phyloP scores from a whole-genome alignment of 441 rosid genomes.

The Syzygium syzygioides region DNA sequence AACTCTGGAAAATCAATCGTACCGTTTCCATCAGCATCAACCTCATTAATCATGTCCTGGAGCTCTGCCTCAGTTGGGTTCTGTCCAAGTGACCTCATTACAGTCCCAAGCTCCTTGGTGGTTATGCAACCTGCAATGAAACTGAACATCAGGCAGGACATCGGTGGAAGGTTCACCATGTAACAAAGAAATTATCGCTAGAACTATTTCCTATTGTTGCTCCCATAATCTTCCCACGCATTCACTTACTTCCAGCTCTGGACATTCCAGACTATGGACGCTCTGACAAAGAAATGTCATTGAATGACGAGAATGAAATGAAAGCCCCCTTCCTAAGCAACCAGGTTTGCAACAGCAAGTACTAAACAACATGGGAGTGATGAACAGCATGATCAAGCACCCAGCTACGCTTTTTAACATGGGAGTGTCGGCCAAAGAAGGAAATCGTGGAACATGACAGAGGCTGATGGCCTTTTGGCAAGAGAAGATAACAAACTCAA shows the following conservation, averaged over 20 bases:
- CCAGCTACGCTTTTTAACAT: not conserved
- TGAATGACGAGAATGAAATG: not conserved
- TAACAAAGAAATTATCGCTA: not conserved
- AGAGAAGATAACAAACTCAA: not conserved
- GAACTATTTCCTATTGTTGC: not conserved
- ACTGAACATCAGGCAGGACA: not conserved
- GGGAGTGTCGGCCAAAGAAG: not conserved
- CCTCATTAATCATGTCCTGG: slow-evolving; percentile 61
- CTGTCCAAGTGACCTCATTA: slow-evolving; percentile 60
- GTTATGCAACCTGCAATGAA: slow-evolving; percentile 43
- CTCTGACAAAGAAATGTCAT: not conserved
- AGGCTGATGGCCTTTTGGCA: not conserved
- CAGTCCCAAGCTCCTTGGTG: slow-evolving; percentile 63
- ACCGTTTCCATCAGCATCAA: slow-evolving; percentile 59
- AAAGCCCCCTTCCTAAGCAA: not conserved
- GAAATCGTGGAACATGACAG: not conserved
- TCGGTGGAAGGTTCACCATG: not conserved
- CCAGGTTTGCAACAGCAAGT: not conserved
- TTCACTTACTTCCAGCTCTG: not conserved
- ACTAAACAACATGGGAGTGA: not conserved
- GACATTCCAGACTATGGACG: not conserved
- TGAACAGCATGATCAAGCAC: not conserved
- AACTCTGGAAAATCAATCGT: slow-evolving; percentile 62
- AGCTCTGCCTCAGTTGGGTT: slow-evolving; percentile 73
- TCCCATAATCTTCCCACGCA: not conserved